A percentile compares a stretch with the other conserved stretches of the same genome.
Conservation (phyloP, 768 basidiomycete species). For the Polyporus arcularius region DNA sequence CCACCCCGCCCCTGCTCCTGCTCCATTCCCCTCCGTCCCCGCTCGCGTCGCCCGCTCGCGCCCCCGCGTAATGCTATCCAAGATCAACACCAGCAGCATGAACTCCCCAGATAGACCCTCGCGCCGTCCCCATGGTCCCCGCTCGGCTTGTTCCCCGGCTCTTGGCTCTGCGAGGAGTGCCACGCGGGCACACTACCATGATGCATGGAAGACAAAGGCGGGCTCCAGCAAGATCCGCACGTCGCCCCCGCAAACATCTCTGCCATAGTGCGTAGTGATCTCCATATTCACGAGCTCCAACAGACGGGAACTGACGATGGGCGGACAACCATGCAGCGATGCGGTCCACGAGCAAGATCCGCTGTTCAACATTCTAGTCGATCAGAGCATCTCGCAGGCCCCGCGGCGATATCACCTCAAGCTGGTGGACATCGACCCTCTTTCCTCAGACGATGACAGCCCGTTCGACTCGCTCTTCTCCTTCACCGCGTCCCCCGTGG, state of each 20-base stretch:
- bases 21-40: background rate
- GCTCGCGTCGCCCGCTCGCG: background rate
- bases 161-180: conserved; percentile 3
- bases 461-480: conserved; percentile 22
- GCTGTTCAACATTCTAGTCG: conserved; percentile 5
- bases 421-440: conserved; percentile 13
- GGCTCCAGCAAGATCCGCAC: conserved; percentile 10
- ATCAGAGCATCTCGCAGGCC: conserved; percentile 4
- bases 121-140: conserved; percentile 16
- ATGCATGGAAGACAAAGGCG: conserved; percentile 8
- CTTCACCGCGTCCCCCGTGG: conserved; percentile 24
- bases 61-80: conserved; percentile 10
- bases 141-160: conserved; percentile 13
- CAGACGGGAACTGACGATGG: background rate
- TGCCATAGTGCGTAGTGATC: conserved; percentile 12
- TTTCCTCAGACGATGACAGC: conserved; percentile 12
- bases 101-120: conserved; percentile 14
- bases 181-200: conserved; percentile 1
- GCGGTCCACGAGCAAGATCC: conserved; percentile 16
- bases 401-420: conserved; percentile 14
- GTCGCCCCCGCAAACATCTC: conserved; percentile 13
- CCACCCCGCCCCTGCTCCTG: background rate
- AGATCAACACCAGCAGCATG: conserved; percentile 15
- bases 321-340: background rate
- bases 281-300: background rate